phyloP scores from a whole-genome alignment of 306 rosid species.

The Rubus idaeus region DNA sequence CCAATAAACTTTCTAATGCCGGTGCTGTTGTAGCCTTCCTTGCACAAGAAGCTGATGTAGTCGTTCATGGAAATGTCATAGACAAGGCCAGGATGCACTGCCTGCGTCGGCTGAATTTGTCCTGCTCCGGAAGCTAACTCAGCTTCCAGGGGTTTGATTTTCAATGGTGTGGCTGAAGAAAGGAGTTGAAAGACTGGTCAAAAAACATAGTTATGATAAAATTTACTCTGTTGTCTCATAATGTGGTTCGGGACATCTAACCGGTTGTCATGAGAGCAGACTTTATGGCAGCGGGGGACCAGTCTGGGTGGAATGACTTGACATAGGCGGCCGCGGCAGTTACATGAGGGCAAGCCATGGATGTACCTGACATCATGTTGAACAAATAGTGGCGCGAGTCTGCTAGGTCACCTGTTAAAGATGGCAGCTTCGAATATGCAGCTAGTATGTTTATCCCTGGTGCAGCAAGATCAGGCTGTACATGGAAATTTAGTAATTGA shows the following conservation, averaged over 20 bases:
- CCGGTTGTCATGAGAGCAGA: conserved; percentile 95
- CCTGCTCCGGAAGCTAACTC: conserved; percentile 70
- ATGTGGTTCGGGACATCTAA: conserved; percentile 26
- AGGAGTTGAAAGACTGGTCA: conserved; percentile 5
- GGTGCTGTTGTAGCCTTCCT: conserved; percentile 46
- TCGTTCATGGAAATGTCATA: conserved; percentile 46
- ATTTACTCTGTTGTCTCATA: not conserved
- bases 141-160: conserved; percentile 24
- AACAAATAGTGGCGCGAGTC: conserved; percentile 47
- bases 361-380: conserved; percentile 78
- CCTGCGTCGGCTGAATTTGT: conserved; percentile 56
- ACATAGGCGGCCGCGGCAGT: conserved; percentile 72
- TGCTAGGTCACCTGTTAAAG: conserved; percentile 35
- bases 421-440: conserved; percentile 48
- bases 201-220: not conserved
- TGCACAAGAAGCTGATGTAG: conserved; percentile 63
- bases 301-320: conserved; percentile 80
- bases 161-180: conserved; percentile 60
- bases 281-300: conserved; percentile 95
- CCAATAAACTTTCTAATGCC: conserved; percentile 44
- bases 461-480: conserved; percentile 81
- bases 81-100: conserved; percentile 64
- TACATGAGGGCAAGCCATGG: conserved; percentile 88
- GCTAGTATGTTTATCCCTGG: conserved; percentile 85
- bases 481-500: conserved; percentile 12